Conservation (phyloP, 176 grass and related monocot species). For the Paspalum notatum region DNA sequence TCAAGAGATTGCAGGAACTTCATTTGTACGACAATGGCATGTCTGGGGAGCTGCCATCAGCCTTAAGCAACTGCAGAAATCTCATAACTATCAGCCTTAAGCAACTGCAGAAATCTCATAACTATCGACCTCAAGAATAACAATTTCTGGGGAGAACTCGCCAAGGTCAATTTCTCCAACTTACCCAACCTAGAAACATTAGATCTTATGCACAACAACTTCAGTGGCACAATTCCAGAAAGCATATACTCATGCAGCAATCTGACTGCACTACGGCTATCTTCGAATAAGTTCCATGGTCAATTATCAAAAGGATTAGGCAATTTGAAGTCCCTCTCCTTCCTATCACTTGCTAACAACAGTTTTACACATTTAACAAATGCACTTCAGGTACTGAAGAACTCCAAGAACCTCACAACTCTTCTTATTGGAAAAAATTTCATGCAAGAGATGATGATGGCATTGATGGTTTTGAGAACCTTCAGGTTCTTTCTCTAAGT, state of each 20-base stretch:
- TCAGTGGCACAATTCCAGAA: no score
- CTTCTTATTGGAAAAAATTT: slow-evolving; percentile 38
- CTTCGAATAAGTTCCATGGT: not conserved
- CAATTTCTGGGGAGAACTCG: no score
- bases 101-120: no score
- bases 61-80: no score
- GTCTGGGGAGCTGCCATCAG: no score
- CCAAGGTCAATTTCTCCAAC: no score
- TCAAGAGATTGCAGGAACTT: no score
- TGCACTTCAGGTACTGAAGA: slow-evolving; percentile 44
- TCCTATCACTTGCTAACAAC: slow-evolving; percentile 34
- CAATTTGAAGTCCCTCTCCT: slow-evolving; percentile 24
- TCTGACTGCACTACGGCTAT: slow-evolving; percentile 36
- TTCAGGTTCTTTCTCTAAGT: slow-evolving; percentile 33
- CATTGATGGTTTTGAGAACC: slow-evolving; percentile 38
- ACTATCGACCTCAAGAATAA: no score
- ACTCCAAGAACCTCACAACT: slow-evolving; percentile 32
- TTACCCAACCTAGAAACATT: slow-evolving; percentile 33
- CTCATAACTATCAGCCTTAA: no score
- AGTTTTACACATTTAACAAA: slow-evolving; percentile 26
- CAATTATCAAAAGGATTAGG: slow-evolving; percentile 23
- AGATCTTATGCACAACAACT: slow-evolving; percentile 36
- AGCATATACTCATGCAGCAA: slow-evolving; percentile 53
- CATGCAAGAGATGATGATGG: not conserved
- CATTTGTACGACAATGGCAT: no score